Evolutionary conservation across 1,139 yeast species (phyloP).

Genomic region (Sugiyamaella pinicola): DNA sequence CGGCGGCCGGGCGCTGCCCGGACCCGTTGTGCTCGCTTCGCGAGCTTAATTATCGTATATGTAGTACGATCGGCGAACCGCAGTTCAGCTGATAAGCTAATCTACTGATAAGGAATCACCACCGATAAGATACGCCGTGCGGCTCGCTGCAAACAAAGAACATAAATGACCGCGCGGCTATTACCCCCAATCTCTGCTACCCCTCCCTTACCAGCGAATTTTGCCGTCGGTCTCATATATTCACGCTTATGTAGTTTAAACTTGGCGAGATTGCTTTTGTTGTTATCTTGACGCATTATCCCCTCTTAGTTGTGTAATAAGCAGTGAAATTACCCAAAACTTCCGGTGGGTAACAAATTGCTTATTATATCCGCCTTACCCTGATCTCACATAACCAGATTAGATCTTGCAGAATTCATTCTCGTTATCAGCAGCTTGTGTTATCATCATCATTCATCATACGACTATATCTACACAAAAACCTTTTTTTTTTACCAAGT

Average conservation of each 20-base stretch:
- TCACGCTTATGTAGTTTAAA: slow-evolving; percentile 12
- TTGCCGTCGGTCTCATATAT: slow-evolving; percentile 6
- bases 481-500: neutral
- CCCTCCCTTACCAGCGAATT: neutral
- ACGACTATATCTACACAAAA: slow-evolving; percentile 5
- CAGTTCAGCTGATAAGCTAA: too few species aligned
- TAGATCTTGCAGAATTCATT: slow-evolving; percentile 13
- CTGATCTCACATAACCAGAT: slow-evolving; percentile 1
- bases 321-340: slow-evolving; percentile 15
- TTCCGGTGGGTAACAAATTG: neutral
- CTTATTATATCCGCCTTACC: too few species aligned
- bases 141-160: too few species aligned
- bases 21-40: too few species aligned
- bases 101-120: too few species aligned
- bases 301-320: slow-evolving; percentile 13
- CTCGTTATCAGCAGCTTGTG: slow-evolving; percentile 16
- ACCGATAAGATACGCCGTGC: too few species aligned
- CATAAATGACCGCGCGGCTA: too few species aligned
- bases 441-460: slow-evolving; percentile 13
- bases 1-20: too few species aligned
- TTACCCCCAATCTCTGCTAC: neutral
- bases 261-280: slow-evolving; percentile 9
- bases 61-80: too few species aligned
- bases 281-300: slow-evolving; percentile 16
- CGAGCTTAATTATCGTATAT: too few species aligned